Evolutionary conservation across 208 protist species (phyloP).

Genomic region (Leishmania gerbilli): DNA sequence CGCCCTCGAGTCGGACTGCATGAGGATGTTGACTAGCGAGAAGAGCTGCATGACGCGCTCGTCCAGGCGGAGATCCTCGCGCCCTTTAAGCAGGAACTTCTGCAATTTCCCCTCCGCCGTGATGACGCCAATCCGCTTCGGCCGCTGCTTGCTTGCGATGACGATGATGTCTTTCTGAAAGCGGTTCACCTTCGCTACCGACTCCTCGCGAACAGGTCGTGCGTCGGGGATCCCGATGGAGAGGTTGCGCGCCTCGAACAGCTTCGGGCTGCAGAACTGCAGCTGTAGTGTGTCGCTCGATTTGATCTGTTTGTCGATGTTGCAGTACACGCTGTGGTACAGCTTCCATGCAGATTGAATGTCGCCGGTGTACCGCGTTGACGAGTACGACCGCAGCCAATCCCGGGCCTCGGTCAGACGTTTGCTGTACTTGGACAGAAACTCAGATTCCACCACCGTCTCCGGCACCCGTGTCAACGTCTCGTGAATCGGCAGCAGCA

Average conservation of each 20-base stretch:
- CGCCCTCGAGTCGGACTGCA: constrained; percentile 87
- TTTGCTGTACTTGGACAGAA: constrained; percentile 77
- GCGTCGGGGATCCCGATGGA: constrained; percentile 81
- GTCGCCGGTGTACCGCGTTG: constrained; percentile 58
- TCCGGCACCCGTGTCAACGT: constrained; percentile 88
- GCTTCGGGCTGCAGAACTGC: constrained; percentile 82
- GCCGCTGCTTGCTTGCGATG: constrained; percentile 99
- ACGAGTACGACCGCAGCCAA: constrained; percentile 69
- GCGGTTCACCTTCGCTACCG: constrained; percentile 89
- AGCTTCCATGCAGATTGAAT: constrained; percentile 87
- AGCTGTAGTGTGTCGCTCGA: constrained; percentile 49
- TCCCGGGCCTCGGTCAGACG: constrained; percentile 66
- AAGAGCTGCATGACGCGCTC: constrained; percentile 99
- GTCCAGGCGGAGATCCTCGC: constrained; percentile 98
- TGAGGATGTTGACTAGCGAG: constrained; percentile 98
- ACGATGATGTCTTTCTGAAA: constrained; percentile 94
- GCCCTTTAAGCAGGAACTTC: constrained; percentile 98
- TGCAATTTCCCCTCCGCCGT: constrained; percentile 96
- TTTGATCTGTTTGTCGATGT: constrained; percentile 81
- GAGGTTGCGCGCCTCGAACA: constrained; percentile 80
- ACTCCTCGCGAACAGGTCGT: constrained; percentile 79
- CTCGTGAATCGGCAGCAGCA: constrained; percentile 95
- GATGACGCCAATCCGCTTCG: constrained; percentile 95
- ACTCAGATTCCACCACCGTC: constrained; percentile 96
- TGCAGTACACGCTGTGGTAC: constrained; percentile 81